A percentile compares a stretch with the other conserved stretches of the same genome.
phyloP scores from a whole-genome alignment of 768 basidiomycete species.

The Agrocybe praecox region DNA sequence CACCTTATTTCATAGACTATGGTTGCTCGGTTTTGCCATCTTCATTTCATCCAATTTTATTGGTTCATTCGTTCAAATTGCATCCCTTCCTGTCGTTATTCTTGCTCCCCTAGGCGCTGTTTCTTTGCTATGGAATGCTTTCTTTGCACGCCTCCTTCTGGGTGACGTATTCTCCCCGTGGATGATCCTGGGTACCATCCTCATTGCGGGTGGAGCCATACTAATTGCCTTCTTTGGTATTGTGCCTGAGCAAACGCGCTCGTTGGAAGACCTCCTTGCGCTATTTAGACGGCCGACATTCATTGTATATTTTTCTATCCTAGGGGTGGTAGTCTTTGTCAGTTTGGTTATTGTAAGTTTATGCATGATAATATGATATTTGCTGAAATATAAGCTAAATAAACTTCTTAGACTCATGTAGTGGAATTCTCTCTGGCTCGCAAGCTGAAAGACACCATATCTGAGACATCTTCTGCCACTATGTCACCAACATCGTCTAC shows the following conservation, averaged over 20 bases:
- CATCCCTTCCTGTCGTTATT: slow-evolving; percentile 91
- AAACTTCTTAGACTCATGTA: slow-evolving; percentile 63
- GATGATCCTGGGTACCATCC: slow-evolving; percentile 83
- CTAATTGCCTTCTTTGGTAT: slow-evolving; percentile 92
- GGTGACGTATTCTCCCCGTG: slow-evolving; percentile 85
- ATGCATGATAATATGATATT: not conserved
- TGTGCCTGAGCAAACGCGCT: slow-evolving; percentile 85
- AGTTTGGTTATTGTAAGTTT: slow-evolving; percentile 65
- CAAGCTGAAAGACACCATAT: slow-evolving; percentile 25
- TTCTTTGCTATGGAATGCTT: slow-evolving; percentile 91
- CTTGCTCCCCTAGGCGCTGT: slow-evolving; percentile 93
- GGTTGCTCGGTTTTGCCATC: slow-evolving; percentile 84
- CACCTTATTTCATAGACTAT: slow-evolving; percentile 52
- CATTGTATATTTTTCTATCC: slow-evolving; percentile 76
- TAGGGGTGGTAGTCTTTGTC: slow-evolving; percentile 60
- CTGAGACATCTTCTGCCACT: slow-evolving; percentile 26
- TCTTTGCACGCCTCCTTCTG: slow-evolving; percentile 83
- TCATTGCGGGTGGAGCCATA: slow-evolving; percentile 88
- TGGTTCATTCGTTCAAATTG: slow-evolving; percentile 90
- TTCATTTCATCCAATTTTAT: slow-evolving; percentile 89
- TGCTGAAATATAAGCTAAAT: not conserved
- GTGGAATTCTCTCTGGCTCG: slow-evolving; percentile 63
- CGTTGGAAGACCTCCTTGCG: slow-evolving; percentile 79
- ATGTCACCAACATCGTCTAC: slow-evolving; percentile 33
- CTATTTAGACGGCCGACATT: slow-evolving; percentile 80